Evolutionary conservation across 371 early-diverging fungal genomes (phyloP).

Genomic region (Apophysomyces trapeziformis): DNA sequence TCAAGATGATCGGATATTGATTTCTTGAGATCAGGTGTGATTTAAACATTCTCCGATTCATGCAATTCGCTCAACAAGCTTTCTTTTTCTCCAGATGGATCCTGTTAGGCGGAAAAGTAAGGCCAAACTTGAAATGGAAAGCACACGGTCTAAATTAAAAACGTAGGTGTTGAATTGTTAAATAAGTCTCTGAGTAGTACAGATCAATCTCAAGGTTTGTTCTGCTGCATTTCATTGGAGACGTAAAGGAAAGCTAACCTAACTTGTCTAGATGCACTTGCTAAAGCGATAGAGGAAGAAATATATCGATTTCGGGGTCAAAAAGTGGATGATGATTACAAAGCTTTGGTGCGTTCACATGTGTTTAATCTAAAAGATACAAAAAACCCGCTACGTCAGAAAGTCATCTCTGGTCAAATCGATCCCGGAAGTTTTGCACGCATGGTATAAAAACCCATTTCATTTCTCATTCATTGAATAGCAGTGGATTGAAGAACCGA

Average conservation of each 20-base stretch:
- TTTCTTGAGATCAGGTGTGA: too few species aligned
- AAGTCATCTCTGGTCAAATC: conserved; percentile 19
- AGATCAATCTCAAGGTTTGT: background rate
- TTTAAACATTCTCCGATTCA: background rate
- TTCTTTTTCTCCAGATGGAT: conserved; percentile 6
- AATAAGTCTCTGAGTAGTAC: conserved; percentile 12
- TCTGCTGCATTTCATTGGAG: background rate
- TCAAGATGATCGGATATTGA: background rate
- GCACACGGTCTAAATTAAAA: background rate
- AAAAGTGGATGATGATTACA: conserved; percentile 23
- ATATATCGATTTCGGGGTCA: conserved; percentile 16
- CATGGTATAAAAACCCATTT: background rate
- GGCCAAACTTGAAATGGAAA: background rate
- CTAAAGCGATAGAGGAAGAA: conserved; percentile 21
- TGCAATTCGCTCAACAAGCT: background rate
- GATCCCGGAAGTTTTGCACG: conserved; percentile 18
- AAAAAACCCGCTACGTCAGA: conserved; percentile 22
- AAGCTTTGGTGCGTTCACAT: conserved; percentile 26
- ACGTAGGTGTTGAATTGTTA: conserved; percentile 16
- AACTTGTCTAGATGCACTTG: conserved; percentile 3
- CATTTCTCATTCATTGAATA: background rate
- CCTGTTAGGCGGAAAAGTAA: conserved; percentile 19
- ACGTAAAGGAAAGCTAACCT: background rate
- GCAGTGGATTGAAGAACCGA: background rate
- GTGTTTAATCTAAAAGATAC: conserved; percentile 28